Evolutionary conservation across 2,329 filamentous ascomycete genomes (phyloP).

Genomic region (Fusarium pseudonygamai): DNA sequence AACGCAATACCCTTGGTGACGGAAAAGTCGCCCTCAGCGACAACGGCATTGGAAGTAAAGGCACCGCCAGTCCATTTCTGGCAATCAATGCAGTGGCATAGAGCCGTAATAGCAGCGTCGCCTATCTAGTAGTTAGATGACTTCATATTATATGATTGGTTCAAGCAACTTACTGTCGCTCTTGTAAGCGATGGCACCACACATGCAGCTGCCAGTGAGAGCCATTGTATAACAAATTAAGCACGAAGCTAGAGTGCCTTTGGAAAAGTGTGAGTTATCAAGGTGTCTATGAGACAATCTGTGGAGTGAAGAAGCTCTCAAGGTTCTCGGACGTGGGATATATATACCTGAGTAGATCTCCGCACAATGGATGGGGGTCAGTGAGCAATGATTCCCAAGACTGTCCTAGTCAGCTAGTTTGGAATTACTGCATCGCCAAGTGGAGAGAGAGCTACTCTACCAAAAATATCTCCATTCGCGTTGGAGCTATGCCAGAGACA

Average conservation of each 20-base stretch:
- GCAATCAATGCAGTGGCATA: conserved; percentile 65
- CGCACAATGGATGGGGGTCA: not conserved
- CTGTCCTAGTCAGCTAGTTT: conserved; percentile 17
- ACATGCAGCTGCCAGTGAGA: conserved; percentile 50
- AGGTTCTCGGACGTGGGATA: conserved; percentile 33
- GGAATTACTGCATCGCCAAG: not conserved
- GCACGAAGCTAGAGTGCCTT: conserved; percentile 15
- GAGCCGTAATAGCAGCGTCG: conserved; percentile 53
- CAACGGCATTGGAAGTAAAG: conserved; percentile 63
- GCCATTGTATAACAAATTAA: conserved; percentile 22
- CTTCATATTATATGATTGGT: not conserved
- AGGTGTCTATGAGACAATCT: conserved; percentile 24
- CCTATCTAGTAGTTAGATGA: conserved; percentile 42
- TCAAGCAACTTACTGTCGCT: conserved; percentile 44
- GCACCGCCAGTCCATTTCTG: conserved; percentile 66
- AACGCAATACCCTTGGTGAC: conserved; percentile 56
- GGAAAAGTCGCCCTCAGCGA: conserved; percentile 57
- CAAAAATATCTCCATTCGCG: not conserved
- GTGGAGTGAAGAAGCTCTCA: conserved; percentile 29
- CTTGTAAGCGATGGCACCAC: conserved; percentile 48
- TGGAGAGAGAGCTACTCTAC: not conserved
- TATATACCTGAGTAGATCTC: conserved; percentile 30
- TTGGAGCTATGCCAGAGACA: not conserved
- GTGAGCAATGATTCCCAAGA: not conserved
- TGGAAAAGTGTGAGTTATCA: conserved; percentile 18